Base-by-base conservation (phyloP, 2,329 filamentous ascomycete species). In the Fusarium albidum region DNA sequence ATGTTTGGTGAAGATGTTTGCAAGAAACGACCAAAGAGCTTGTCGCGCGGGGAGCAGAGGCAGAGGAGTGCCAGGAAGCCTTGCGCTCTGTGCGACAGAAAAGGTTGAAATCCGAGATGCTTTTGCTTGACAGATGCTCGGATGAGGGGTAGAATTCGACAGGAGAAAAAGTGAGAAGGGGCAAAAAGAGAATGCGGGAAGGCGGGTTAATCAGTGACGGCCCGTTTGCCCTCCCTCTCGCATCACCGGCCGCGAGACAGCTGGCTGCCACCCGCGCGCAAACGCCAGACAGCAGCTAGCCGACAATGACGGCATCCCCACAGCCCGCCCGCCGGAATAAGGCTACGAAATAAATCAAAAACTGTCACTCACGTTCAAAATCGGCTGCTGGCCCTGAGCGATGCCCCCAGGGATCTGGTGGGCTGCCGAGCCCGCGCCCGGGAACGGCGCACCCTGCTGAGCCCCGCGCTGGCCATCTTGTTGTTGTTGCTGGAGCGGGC, bases 401-500 rank as follows among this genome's bases (percentile, higher is more conserved):
- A 76, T 74, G 10, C 73, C 71, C 3, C 73, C 72, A 5, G 74
- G 71, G 25, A 74, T 71, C 61, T 74, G 73, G 49, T 74, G 72
- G 5, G 69, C 71, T 12, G 66, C 71, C 13, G 74, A 68, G 17
- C 69, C 71, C 25, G 81, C 68, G 75, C 80, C 71, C 79, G 79
- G 77, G 44, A 78, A 80, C 27, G 81, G 82, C 65, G 74, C 64
- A 34, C 64, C 61, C 38, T 68, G 69, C 49, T 71, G 73, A 6
- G 77, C 55, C 72, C 81, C 75, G 58, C 84, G 84, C n/a, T 81
- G 79, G 45, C 80, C 77, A 40, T 87, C 86, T 69, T 91, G 90
- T 52, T 78, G 82, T 63, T 86, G 90, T 53, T 79, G 83, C 64
- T 86, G 87, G 51, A 87, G 77, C 40, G 90, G 86, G 3, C 87